Evolutionary conservation across 352 stramenopile genomes (phyloP).

Genomic region (Thraustotheca clavata): DNA sequence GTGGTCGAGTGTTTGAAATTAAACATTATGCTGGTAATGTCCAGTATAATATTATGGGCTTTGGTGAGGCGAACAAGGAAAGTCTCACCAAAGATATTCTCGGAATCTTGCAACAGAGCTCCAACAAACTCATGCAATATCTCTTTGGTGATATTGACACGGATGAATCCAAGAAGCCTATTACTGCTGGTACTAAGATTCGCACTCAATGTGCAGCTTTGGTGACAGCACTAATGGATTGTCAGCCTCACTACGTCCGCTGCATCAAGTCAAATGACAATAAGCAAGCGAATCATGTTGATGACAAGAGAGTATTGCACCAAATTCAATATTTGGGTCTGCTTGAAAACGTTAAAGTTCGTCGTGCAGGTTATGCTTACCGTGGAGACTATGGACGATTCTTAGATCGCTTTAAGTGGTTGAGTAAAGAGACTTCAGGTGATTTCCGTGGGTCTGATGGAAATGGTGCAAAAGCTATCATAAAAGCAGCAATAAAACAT

Average conservation of each 20-base stretch:
- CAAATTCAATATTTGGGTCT: slow-evolving; percentile 85
- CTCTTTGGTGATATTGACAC: slow-evolving; percentile 75
- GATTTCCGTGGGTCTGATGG: slow-evolving; percentile 75
- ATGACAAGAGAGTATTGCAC: slow-evolving; percentile 77
- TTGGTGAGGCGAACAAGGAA: slow-evolving; percentile 80
- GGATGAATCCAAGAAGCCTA: slow-evolving; percentile 60
- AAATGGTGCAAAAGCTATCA: slow-evolving; percentile 73
- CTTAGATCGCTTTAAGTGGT: slow-evolving; percentile 70
- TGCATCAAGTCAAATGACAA: slow-evolving; percentile 90
- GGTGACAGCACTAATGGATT: slow-evolving; percentile 82
- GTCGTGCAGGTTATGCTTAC: slow-evolving; percentile 75
- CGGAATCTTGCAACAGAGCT: slow-evolving; percentile 67
- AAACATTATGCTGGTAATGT: slow-evolving; percentile 81
- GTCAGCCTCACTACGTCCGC: slow-evolving; percentile 86
- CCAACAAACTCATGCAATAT: slow-evolving; percentile 81
- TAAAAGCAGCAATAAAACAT: slow-evolving; percentile 61
- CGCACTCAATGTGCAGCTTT: slow-evolving; percentile 83
- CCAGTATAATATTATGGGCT: slow-evolving; percentile 77
- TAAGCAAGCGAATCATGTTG: slow-evolving; percentile 76
- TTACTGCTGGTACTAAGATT: slow-evolving; percentile 76
- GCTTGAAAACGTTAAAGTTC: slow-evolving; percentile 84
- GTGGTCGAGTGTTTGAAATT: slow-evolving; percentile 66
- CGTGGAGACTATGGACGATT: slow-evolving; percentile 82
- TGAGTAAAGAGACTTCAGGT: slow-evolving; percentile 78
- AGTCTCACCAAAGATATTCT: slow-evolving; percentile 47